A percentile compares a stretch with the other conserved stretches of the same genome.
Conservation (phyloP, 331 rosid species). For the Saraca asoca region DNA sequence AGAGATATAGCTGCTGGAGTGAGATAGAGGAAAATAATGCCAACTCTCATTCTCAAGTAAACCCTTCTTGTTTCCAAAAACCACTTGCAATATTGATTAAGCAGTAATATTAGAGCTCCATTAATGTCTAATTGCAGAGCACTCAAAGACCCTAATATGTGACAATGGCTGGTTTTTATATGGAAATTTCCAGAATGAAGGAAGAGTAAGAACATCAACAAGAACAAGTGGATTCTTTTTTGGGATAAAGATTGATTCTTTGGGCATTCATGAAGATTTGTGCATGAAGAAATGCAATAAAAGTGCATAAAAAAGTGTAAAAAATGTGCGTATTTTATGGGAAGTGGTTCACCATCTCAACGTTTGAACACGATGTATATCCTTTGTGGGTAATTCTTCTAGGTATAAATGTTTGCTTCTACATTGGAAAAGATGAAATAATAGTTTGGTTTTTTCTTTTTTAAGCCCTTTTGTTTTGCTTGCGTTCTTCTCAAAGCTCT, state of each 20-base stretch:
- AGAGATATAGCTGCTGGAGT: conserved; percentile 50
- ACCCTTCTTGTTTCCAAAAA: conserved; percentile 50
- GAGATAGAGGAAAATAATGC: conserved; percentile 46
- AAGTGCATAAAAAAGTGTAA: conserved; percentile 33
- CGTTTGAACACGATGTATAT: not conserved
- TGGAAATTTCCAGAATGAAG: conserved; percentile 36
- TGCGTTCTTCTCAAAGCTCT: conserved; percentile 74
- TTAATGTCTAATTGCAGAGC: conserved; percentile 22
- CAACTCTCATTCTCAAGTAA: conserved; percentile 35
- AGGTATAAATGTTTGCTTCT: conserved; percentile 89
- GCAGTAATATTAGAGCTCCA: not conserved
- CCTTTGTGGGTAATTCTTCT: conserved; percentile 30
- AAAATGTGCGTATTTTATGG: conserved; percentile 49
- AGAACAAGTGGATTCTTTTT: conserved; percentile 47
- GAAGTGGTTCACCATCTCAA: conserved; percentile 40
- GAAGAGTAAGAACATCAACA: conserved; percentile 41
- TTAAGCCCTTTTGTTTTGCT: conserved; percentile 59
- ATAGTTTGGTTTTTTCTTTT: conserved; percentile 28
- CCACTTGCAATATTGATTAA: conserved; percentile 15
- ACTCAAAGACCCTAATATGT: conserved; percentile 38
- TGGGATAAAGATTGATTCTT: conserved; percentile 75
- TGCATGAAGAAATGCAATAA: conserved; percentile 49
- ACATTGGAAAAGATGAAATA: conserved; percentile 55
- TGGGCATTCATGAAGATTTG: conserved; percentile 51
- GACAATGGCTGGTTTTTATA: conserved; percentile 23